phyloP scores from a whole-genome alignment of 192 early-diverging fungal species.

The Dissophora ornata region DNA sequence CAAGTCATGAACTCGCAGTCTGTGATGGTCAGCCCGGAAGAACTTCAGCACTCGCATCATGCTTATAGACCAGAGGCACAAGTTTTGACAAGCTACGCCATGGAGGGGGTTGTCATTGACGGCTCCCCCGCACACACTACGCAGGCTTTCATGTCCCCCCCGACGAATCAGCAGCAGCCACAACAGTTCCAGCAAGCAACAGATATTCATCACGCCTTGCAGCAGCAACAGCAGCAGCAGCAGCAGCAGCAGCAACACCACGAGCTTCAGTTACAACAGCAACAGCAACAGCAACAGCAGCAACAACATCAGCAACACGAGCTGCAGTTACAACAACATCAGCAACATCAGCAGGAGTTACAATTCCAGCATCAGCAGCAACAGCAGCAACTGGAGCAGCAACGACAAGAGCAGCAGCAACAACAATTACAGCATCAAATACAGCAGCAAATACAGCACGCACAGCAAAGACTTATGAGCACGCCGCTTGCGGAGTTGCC shows the following conservation, averaged over 20 bases:
- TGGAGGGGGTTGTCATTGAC: slow-evolving; percentile 40
- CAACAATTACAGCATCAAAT: slow-evolving; percentile 25
- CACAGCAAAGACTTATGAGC: slow-evolving; percentile 1
- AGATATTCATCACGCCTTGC: slow-evolving; percentile 11
- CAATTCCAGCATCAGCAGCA: slow-evolving; percentile 12
- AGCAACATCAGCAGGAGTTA: slow-evolving; percentile 20
- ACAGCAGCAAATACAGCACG: slow-evolving; percentile 18
- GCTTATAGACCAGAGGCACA: slow-evolving; percentile 1
- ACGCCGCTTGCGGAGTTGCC: slow-evolving; percentile 4
- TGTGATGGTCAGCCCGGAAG: background rate
- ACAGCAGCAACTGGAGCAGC: no score
- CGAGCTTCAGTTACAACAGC: slow-evolving; percentile 16
- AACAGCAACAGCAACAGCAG: slow-evolving; percentile 22
- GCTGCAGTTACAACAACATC: slow-evolving; percentile 15
- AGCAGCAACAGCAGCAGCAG: slow-evolving; percentile 29
- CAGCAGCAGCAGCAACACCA: slow-evolving; percentile 27
- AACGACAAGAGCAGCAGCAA: slow-evolving; percentile 24
- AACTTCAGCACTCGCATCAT: background rate
- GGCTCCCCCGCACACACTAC: background rate
- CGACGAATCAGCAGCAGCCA: slow-evolving; percentile 22
- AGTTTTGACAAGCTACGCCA: slow-evolving; percentile 14
- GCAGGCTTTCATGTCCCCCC: slow-evolving; percentile 5
- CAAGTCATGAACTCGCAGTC: slow-evolving; percentile 4
- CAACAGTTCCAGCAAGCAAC: slow-evolving; percentile 19
- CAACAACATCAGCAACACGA: slow-evolving; percentile 25